Conservation (phyloP, 108 stramenopile species). For the Cyclotella choctawhatcheeana region DNA sequence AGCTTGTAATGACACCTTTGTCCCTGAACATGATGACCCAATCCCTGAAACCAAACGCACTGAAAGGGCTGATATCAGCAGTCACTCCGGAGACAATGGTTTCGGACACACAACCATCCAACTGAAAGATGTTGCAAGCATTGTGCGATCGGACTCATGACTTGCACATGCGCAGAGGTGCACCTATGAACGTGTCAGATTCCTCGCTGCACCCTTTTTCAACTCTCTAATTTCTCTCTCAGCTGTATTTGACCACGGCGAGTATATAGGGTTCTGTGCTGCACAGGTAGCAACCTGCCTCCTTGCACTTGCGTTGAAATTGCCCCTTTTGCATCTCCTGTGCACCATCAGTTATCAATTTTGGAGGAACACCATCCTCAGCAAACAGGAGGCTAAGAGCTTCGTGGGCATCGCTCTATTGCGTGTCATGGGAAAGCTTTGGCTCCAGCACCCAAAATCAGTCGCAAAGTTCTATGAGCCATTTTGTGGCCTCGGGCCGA, state of each 20-base stretch:
- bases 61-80: slow-evolving; percentile 47
- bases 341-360: slow-evolving; percentile 39
- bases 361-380: slow-evolving; percentile 35
- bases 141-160: slow-evolving; percentile 31
- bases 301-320: slow-evolving; percentile 27
- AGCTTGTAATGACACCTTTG: too few species aligned
- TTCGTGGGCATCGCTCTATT: slow-evolving; percentile 34
- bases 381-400: slow-evolving; percentile 32
- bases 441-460: slow-evolving; percentile 20
- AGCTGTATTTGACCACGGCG: slow-evolving; percentile 34
- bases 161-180: too few species aligned
- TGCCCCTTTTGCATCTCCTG: slow-evolving; percentile 34
- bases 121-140: slow-evolving; percentile 11
- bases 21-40: too few species aligned
- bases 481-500: slow-evolving; percentile 22
- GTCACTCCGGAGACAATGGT: slow-evolving; percentile 40
- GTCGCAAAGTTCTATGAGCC: slow-evolving; percentile 33
- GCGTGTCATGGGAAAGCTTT: slow-evolving; percentile 19
- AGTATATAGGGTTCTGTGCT: slow-evolving; percentile 34
- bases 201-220: slow-evolving; percentile 17
- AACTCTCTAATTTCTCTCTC: slow-evolving; percentile 39
- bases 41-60: slow-evolving; percentile 48
- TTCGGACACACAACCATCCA: slow-evolving; percentile 33
- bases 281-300: slow-evolving; percentile 17
- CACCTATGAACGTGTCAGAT: slow-evolving; percentile 9